phyloP scores from a whole-genome alignment of 345 rosid species.

The Rhizophora mangle region DNA sequence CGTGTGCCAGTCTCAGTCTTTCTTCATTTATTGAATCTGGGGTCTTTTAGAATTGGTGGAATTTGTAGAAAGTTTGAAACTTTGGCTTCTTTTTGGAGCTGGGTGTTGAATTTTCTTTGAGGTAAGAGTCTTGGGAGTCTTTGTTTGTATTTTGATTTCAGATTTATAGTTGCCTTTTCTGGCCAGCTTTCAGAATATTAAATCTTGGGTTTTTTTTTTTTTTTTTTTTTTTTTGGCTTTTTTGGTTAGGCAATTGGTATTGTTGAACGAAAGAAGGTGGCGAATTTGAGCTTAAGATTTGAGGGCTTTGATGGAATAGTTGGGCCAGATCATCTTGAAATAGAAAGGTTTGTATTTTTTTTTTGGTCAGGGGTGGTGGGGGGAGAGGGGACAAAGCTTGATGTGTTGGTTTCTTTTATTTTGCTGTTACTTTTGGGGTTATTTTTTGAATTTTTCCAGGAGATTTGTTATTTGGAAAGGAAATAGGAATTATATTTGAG shows the following conservation, averaged over 20 bases:
- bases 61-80: background rate
- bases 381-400: background rate
- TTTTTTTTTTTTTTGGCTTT: background rate
- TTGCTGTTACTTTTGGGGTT: background rate
- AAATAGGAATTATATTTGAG: background rate
- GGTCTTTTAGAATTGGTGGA: background rate
- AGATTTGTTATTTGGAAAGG: slow-evolving; percentile 1
- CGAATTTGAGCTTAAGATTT: slow-evolving; percentile 3
- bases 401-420: slow-evolving; percentile 1
- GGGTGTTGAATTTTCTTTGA: slow-evolving; percentile 1
- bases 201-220: background rate
- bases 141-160: slow-evolving; percentile 4
- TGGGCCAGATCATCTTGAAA: background rate
- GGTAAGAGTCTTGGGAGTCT: slow-evolving; percentile 14
- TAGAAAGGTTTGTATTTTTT: slow-evolving; percentile 2
- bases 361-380: too few relatives aligned
- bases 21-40: background rate
- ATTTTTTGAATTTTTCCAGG: background rate
- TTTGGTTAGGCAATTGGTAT: background rate
- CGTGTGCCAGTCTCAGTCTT: background rate
- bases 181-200: background rate
- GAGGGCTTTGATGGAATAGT: background rate
- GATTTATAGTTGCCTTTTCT: background rate
- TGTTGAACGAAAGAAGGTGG: background rate
- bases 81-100: slow-evolving; percentile 3